A percentile compares a stretch with the other conserved stretches of the same genome.
Conservation (phyloP, 352 stramenopile species). For the Pythium chondricola region DNA sequence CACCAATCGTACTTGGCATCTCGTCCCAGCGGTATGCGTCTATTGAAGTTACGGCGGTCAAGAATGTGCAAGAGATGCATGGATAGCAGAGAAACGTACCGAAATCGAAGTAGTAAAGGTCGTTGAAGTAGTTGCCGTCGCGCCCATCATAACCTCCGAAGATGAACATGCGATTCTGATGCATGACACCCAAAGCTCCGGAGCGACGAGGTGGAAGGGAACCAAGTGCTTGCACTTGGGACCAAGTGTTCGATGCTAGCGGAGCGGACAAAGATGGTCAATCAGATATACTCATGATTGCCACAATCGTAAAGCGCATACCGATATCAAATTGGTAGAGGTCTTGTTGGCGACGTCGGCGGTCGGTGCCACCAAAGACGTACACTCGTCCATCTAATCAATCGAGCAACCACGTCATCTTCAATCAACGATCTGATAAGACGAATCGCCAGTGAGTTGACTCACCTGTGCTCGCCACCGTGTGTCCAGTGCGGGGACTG, state of each 20-base stretch:
- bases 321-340: constrained; percentile 81
- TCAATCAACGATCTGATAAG: too few species aligned
- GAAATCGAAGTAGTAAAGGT: constrained; percentile 87
- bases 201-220: constrained; percentile 61
- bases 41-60: too few species aligned
- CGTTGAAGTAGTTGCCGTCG: constrained; percentile 88
- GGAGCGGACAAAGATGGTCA: neutral
- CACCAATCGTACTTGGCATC: constrained; percentile 54
- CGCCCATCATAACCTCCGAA: constrained; percentile 88
- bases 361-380: constrained; percentile 84
- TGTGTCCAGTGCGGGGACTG: constrained; percentile 81
- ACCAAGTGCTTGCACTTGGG: constrained; percentile 62
- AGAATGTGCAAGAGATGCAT: too few species aligned
- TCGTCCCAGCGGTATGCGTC: too few species aligned
- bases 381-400: constrained; percentile 71
- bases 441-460: too few species aligned
- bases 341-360: constrained; percentile 72
- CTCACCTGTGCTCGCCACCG: constrained; percentile 68
- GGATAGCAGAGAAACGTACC: too few species aligned
- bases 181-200: constrained; percentile 70
- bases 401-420: too few species aligned
- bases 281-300: neutral
- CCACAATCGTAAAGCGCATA: constrained; percentile 14
- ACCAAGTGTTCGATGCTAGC: constrained; percentile 50
- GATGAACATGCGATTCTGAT: constrained; percentile 84